A percentile compares a stretch with the other conserved stretches of the same genome.
These are phyloP conservation scores for Podospora anserina DNA, from an alignment of 495 filamentous ascomycete species.

Conservation along the genomic window DNA sequence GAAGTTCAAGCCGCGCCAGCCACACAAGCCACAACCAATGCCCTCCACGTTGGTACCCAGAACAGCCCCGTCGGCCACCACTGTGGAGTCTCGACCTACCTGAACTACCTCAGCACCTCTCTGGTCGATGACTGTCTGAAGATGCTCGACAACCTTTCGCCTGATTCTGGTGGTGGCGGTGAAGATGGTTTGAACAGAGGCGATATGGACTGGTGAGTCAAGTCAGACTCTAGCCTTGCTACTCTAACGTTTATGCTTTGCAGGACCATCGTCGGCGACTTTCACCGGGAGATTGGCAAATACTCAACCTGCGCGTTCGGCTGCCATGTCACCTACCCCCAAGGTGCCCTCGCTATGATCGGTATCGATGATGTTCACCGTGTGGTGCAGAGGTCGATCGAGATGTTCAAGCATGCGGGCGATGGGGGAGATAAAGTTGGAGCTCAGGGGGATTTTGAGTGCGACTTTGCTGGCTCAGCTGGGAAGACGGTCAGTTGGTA, in stretches of 20 bases:
- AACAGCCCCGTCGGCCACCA: background rate
- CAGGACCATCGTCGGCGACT: background rate
- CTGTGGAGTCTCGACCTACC: background rate
- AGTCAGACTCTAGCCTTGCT: too few relatives aligned
- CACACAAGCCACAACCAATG: background rate
- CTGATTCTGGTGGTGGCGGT: background rate
- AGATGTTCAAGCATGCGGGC: background rate
- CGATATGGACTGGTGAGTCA: background rate
- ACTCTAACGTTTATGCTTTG: background rate
- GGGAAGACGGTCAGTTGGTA: background rate
- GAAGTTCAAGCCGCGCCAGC: background rate
- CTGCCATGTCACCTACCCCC: background rate
- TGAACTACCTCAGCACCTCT: background rate
- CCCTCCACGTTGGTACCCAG: background rate
- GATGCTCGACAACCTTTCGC: background rate
- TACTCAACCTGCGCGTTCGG: background rate
- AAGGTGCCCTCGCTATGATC: background rate
- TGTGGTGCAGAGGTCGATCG: background rate
- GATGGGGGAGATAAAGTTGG: background rate
- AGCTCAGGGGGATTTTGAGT: background rate
- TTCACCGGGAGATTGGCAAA: background rate
- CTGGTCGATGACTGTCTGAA: background rate
- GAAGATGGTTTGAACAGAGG: background rate
- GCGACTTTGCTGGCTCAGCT: background rate
- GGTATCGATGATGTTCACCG: background rate